A percentile compares a stretch with the other conserved stretches of the same genome.
These are phyloP conservation scores for Cichorium intybus DNA, from an alignment of 140 eudicot species.

Conservation along the genomic window DNA sequence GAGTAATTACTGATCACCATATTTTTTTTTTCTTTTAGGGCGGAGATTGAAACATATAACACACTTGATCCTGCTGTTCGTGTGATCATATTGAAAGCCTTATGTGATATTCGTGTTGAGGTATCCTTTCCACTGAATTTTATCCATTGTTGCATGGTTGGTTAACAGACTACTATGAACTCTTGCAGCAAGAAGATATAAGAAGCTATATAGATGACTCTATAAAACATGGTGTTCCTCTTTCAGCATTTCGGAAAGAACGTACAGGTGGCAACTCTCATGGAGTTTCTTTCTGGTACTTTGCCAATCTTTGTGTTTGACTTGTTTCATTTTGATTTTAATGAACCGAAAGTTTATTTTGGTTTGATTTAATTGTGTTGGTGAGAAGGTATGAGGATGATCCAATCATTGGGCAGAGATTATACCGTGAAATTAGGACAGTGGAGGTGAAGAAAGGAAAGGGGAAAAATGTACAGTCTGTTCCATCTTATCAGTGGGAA, in stretches of 20 bases:
- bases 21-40: slow-evolving; percentile 37
- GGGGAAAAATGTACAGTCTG: slow-evolving; percentile 65
- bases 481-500: slow-evolving; percentile 95
- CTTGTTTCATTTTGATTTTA: background rate
- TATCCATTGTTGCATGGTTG: background rate
- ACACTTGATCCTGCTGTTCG: slow-evolving; percentile 84
- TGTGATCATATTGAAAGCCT: slow-evolving; percentile 85
- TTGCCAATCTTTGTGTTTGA: slow-evolving; percentile 1
- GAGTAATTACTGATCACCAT: slow-evolving; percentile 1
- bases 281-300: slow-evolving; percentile 90
- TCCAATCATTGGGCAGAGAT: slow-evolving; percentile 77
- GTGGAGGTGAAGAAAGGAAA: slow-evolving; percentile 88
- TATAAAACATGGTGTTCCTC: slow-evolving; percentile 73
- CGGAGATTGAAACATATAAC: slow-evolving; percentile 79
- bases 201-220: slow-evolving; percentile 75
- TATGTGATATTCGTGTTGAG: slow-evolving; percentile 99
- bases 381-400: slow-evolving; percentile 89
- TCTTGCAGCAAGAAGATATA: slow-evolving; percentile 94
- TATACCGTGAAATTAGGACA: slow-evolving; percentile 84
- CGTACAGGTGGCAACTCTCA: slow-evolving; percentile 94
- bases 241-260: slow-evolving; percentile 85
- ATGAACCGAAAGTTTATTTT: background rate
- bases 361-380: background rate
- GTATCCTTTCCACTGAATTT: slow-evolving; percentile 28
- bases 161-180: background rate